Evolutionary conservation across 1,284 basidiomycete genomes (phyloP).

Genomic region (Neonothopanus nambi): DNA sequence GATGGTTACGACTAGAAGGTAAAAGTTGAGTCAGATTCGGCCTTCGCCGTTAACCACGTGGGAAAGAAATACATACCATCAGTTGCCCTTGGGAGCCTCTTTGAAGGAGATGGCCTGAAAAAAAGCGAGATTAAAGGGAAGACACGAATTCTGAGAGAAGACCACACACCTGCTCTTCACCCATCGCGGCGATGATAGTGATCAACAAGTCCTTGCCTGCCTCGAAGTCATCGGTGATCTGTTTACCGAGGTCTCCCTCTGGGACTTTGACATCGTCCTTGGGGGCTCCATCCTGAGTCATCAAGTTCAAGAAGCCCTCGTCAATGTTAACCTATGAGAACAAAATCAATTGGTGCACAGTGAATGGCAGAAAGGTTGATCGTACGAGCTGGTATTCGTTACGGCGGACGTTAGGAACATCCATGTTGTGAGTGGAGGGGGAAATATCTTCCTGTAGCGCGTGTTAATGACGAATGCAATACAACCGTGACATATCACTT

Average conservation of each 20-base stretch:
- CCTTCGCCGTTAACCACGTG: background rate
- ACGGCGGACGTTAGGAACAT: slow-evolving; percentile 93
- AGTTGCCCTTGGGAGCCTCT: slow-evolving; percentile 70
- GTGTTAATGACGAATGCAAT: slow-evolving; percentile 11
- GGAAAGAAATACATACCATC: slow-evolving; percentile 17
- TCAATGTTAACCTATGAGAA: slow-evolving; percentile 74
- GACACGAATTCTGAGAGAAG: slow-evolving; percentile 1
- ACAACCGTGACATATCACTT: slow-evolving; percentile 25
- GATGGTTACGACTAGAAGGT: background rate
- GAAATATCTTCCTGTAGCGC: slow-evolving; percentile 88
- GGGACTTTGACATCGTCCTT: slow-evolving; percentile 98
- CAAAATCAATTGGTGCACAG: slow-evolving; percentile 15
- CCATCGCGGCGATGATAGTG: slow-evolving; percentile 92
- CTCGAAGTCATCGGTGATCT: slow-evolving; percentile 79
- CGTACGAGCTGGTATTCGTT: slow-evolving; percentile 90
- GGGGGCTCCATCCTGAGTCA: slow-evolving; percentile 79
- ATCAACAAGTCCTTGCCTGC: slow-evolving; percentile 87
- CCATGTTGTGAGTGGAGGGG: slow-evolving; percentile 99
- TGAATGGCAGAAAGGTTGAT: slow-evolving; percentile 11
- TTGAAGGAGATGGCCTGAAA: slow-evolving; percentile 81
- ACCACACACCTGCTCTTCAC: slow-evolving; percentile 75
- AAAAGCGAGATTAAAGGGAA: slow-evolving; percentile 4
- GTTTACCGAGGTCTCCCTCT: slow-evolving; percentile 79
- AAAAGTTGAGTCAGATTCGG: no score
- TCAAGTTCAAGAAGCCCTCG: slow-evolving; percentile 94